These are phyloP conservation scores for Apophysomyces elegans DNA, from an alignment of 371 early-diverging fungal species.

Conservation along the genomic window DNA sequence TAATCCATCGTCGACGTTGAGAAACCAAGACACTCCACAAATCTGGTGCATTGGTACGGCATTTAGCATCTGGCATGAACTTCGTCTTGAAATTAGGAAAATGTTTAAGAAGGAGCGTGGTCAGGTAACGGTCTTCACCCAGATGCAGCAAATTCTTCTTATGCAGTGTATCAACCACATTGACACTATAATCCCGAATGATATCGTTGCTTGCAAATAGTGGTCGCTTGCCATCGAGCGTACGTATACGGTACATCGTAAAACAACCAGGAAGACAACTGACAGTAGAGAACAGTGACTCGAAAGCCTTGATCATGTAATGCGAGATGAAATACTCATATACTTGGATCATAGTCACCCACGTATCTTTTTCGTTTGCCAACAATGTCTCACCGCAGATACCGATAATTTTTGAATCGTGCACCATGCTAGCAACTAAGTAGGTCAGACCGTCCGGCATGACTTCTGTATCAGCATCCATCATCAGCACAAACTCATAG, in stretches of 20 bases:
- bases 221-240: constrained; percentile 80
- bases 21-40: constrained; percentile 92
- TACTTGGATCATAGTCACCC: constrained; percentile 99
- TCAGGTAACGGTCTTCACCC: constrained; percentile 93
- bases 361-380: constrained; percentile 87
- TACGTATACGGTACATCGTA: constrained; percentile 92
- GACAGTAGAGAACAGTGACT: constrained; percentile 97
- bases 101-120: constrained; percentile 98
- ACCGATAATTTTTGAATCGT: constrained; percentile 90
- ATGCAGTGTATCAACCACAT: constrained; percentile 97
- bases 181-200: constrained; percentile 92
- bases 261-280: constrained; percentile 98
- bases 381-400: constrained; percentile 93
- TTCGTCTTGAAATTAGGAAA: constrained; percentile 96
- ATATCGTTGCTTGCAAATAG: constrained; percentile 88
- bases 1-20: constrained; percentile 98
- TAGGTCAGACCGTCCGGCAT: constrained; percentile 85
- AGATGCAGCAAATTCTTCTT: constrained; percentile 87
- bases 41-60: constrained; percentile 97
- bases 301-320: constrained; percentile 98
- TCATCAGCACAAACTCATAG: constrained; percentile 93
- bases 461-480: constrained; percentile 97
- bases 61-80: constrained; percentile 95
- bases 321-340: constrained; percentile 99
- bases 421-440: constrained; percentile 82